Conservation (phyloP, 2,329 filamentous ascomycete species). For the Podosphaera aphanis region DNA sequence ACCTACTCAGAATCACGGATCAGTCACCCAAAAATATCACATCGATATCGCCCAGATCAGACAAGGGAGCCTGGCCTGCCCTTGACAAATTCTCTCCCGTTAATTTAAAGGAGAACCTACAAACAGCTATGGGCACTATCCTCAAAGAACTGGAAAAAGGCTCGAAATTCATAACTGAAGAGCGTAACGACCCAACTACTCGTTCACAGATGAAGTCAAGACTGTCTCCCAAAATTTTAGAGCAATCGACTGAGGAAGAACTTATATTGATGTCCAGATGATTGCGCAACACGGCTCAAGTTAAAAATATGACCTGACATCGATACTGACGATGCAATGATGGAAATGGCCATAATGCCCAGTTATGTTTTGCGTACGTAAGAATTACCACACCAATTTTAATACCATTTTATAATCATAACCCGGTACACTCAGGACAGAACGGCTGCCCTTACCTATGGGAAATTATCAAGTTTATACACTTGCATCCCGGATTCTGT, state of each 20-base stretch:
- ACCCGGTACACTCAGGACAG: too few relatives aligned
- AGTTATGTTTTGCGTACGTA: not conserved
- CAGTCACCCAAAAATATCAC: constrained; percentile 5
- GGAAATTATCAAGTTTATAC: too few relatives aligned
- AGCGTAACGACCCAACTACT: constrained; percentile 2
- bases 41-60: constrained; percentile 8
- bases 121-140: constrained; percentile 59
- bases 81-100: constrained; percentile 33
- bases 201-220: constrained; percentile 14
- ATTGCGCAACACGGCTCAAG: not conserved
- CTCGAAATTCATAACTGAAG: constrained; percentile 27
- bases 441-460: too few relatives aligned
- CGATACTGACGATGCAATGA: not conserved
- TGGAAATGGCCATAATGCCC: not conserved
- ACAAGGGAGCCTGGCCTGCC: constrained; percentile 18
- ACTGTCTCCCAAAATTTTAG: constrained; percentile 3
- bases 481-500: too few relatives aligned
- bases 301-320: not conserved
- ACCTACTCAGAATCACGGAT: constrained; percentile 8
- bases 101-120: constrained; percentile 56
- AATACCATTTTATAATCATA: not conserved
- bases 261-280: constrained; percentile 10
- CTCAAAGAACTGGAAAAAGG: constrained; percentile 85
- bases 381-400: not conserved
- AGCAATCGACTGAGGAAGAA: constrained; percentile 14